phyloP scores from a whole-genome alignment of 352 stramenopile genomes.

The Plasmopara halstedii region DNA sequence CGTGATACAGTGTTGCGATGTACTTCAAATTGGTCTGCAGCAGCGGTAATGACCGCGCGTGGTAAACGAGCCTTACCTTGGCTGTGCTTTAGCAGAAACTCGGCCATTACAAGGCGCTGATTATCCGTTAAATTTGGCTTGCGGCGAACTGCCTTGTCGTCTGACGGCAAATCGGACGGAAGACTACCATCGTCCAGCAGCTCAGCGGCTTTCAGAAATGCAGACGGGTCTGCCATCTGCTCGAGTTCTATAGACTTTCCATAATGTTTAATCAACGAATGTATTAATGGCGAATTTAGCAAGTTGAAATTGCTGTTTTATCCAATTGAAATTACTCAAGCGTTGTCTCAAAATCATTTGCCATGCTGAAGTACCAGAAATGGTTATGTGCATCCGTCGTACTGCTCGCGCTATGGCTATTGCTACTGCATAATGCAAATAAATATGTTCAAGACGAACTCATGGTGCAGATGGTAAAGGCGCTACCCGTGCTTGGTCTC shows the following conservation, averaged over 20 bases:
- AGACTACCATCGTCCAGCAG: not conserved
- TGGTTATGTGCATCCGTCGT: slow-evolving; percentile 44
- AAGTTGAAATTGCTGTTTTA: not conserved
- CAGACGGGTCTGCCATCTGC: not conserved
- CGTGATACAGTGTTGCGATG: slow-evolving; percentile 38
- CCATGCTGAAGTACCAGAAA: slow-evolving; percentile 79
- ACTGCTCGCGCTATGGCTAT: slow-evolving; percentile 44
- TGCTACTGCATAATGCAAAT: slow-evolving; percentile 37
- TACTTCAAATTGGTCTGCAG: slow-evolving; percentile 29
- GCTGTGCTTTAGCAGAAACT: slow-evolving; percentile 31
- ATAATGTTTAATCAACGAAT: too few species aligned
- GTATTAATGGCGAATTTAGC: slow-evolving; percentile 8
- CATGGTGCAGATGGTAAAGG: slow-evolving; percentile 41
- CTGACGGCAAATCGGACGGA: not conserved
- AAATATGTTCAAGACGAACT: slow-evolving; percentile 25
- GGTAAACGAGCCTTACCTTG: slow-evolving; percentile 22
- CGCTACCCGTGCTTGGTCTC: slow-evolving; percentile 61
- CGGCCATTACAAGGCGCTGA: slow-evolving; percentile 28
- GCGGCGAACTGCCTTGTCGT: slow-evolving; percentile 5
- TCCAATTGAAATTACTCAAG: not conserved
- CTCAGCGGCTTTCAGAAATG: not conserved
- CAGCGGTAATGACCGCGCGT: slow-evolving; percentile 24
- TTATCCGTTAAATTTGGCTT: slow-evolving; percentile 34
- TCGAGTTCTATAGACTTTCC: too few species aligned
- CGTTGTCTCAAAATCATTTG: slow-evolving; percentile 1